phyloP scores from a whole-genome alignment of 2,329 filamentous ascomycete genomes.

The Elsinoe australis region DNA sequence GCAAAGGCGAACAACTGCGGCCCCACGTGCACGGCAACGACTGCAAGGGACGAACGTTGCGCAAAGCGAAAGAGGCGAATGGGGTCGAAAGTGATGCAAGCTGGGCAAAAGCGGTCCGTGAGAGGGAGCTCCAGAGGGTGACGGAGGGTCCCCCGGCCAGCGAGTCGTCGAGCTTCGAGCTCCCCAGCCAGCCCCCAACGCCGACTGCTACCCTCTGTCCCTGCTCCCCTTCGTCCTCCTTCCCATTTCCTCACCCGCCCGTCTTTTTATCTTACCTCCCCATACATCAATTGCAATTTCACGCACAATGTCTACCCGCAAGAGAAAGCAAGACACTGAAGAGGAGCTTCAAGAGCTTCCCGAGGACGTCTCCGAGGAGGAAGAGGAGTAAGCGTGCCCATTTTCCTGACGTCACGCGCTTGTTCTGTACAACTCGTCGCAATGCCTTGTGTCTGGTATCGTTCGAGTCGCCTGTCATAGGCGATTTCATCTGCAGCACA shows the following conservation, averaged over 20 bases:
- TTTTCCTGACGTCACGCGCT: slow-evolving; percentile 15
- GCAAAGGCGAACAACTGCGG: too few species aligned
- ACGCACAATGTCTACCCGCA: slow-evolving; percentile 33
- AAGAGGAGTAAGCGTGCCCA: slow-evolving; percentile 34
- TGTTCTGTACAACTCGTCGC: background rate
- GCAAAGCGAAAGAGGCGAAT: background rate
- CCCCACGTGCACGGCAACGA: background rate
- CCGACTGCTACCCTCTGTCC: background rate
- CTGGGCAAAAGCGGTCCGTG: slow-evolving; percentile 12
- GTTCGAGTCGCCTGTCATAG: slow-evolving; percentile 1
- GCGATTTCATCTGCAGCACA: background rate
- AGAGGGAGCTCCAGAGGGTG: too few species aligned
- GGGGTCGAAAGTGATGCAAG: slow-evolving; percentile 5
- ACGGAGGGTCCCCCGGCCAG: slow-evolving; percentile 15
- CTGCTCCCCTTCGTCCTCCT: background rate
- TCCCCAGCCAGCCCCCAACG: slow-evolving; percentile 2
- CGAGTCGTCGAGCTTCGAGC: background rate
- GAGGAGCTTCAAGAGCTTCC: slow-evolving; percentile 40
- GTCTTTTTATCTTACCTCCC: background rate
- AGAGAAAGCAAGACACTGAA: slow-evolving; percentile 38
- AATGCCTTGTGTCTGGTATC: background rate
- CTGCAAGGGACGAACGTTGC: background rate
- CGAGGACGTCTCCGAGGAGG: slow-evolving; percentile 37
- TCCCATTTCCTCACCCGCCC: background rate
- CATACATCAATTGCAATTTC: slow-evolving; percentile 10